These are phyloP conservation scores for Oryza australiensis DNA, from an alignment of 176 grass and related monocot genomes.

Conservation along the genomic window DNA sequence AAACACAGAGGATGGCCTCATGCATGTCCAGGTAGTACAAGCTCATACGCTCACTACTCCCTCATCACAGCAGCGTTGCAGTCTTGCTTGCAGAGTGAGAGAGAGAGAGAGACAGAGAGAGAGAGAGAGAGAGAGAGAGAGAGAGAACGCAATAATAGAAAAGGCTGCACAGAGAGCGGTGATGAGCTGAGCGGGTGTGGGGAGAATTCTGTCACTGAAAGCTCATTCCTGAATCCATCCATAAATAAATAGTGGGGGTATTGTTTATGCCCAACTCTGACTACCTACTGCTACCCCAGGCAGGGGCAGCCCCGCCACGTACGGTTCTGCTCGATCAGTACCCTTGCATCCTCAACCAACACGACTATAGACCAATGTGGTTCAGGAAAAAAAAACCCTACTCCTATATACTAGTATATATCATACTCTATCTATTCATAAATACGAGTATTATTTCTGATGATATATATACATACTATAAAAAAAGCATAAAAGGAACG, in stretches of 20 bases:
- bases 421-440: too few species aligned
- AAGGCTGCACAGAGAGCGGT: too few species aligned
- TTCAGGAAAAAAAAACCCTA: not conserved
- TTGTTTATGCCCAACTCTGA: slow-evolving; percentile 46
- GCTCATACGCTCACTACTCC: not conserved
- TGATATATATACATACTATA: too few species aligned
- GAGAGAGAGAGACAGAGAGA: too few species aligned
- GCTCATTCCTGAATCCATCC: slow-evolving; percentile 47
- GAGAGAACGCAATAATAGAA: not conserved
- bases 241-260: slow-evolving; percentile 37
- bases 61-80: slow-evolving; percentile 9
- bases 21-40: slow-evolving; percentile 17
- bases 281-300: slow-evolving; percentile 27
- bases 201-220: slow-evolving; percentile 31
- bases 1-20: slow-evolving; percentile 27
- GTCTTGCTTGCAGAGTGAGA: not conserved
- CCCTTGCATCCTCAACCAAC: not conserved
- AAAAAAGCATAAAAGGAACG: too few species aligned
- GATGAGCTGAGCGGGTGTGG: slow-evolving; percentile 22
- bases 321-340: not conserved
- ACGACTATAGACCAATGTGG: not conserved
- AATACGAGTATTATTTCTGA: too few species aligned
- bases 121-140: not conserved
- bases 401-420: too few species aligned
- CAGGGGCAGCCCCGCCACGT: not conserved